phyloP scores from a whole-genome alignment of 2,329 filamentous ascomycete genomes.

The Colletotrichum brevisporum region DNA sequence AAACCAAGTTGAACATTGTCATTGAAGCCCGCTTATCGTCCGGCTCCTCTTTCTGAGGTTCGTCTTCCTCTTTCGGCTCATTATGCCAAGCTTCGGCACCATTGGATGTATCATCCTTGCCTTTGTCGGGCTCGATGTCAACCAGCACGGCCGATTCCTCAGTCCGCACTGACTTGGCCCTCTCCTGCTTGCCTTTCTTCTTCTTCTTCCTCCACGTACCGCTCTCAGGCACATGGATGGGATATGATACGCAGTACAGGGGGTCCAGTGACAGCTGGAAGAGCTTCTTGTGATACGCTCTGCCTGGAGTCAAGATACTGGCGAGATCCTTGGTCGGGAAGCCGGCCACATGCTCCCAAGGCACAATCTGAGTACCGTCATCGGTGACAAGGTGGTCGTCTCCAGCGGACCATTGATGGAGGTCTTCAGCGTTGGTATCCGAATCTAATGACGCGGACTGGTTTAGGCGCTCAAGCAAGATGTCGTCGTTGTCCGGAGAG shows the following conservation, averaged over 20 bases:
- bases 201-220: constrained; percentile 81
- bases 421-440: constrained; percentile 52
- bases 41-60: constrained; percentile 59
- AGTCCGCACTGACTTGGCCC: constrained; percentile 40
- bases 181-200: constrained; percentile 55
- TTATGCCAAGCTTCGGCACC: constrained; percentile 46
- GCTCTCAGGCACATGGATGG: constrained; percentile 84
- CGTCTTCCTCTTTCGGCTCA: constrained; percentile 48
- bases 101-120: constrained; percentile 48
- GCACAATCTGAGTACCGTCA: constrained; percentile 70
- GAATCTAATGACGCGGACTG: constrained; percentile 51
- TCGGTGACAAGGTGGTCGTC: constrained; percentile 70
- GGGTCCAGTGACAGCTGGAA: constrained; percentile 89
- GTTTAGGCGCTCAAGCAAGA: constrained; percentile 62
- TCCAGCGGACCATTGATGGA: constrained; percentile 60
- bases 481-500: constrained; percentile 64
- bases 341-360: constrained; percentile 81
- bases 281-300: constrained; percentile 82
- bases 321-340: constrained; percentile 84
- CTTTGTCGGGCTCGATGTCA: constrained; percentile 39
- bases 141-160: constrained; percentile 48
- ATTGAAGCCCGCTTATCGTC: constrained; percentile 79
- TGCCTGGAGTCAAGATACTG: constrained; percentile 82
- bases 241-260: constrained; percentile 84
- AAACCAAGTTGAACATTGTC: constrained; percentile 98